Conservation (phyloP, 2,329 filamentous ascomycete genomes). For the Colletotrichum tropicicola region DNA sequence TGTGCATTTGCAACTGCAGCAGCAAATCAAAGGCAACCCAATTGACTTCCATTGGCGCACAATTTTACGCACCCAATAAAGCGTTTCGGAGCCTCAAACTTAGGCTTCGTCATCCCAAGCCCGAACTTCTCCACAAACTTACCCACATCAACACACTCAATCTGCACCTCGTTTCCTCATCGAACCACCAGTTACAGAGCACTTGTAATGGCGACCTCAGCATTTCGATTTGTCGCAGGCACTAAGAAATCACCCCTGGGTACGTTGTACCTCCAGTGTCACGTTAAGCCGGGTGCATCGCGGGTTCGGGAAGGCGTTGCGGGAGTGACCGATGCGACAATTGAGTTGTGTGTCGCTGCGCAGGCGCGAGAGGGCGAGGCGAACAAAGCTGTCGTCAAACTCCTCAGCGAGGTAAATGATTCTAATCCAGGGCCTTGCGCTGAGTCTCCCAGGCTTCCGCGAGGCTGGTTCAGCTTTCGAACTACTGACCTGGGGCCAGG, state of each 20-base stretch:
- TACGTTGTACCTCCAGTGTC: slow-evolving; percentile 69
- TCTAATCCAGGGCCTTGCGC: background rate
- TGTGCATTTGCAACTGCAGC: no score
- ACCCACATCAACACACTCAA: background rate
- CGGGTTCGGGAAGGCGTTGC: slow-evolving; percentile 69
- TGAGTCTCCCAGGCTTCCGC: no score
- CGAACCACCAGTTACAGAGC: background rate
- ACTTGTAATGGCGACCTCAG: slow-evolving; percentile 20
- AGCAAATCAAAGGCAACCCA: no score
- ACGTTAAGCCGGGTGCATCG: slow-evolving; percentile 72
- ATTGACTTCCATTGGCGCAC: no score
- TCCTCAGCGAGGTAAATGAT: slow-evolving; percentile 73
- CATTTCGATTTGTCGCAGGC: slow-evolving; percentile 57
- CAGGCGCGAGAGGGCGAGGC: slow-evolving; percentile 73
- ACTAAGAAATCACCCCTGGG: slow-evolving; percentile 54
- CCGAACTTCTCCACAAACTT: background rate
- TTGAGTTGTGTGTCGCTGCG: slow-evolving; percentile 73
- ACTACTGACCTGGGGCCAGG: slow-evolving; percentile 47
- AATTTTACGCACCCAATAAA: background rate
- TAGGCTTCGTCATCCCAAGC: background rate
- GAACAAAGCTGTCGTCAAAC: slow-evolving; percentile 70
- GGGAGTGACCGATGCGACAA: slow-evolving; percentile 61
- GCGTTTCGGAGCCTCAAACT: background rate
- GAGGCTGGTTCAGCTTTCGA: no score
- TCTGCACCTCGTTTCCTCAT: background rate